A percentile compares a stretch with the other conserved stretches of the same genome.
Evolutionary conservation across 331 rosid species (phyloP).

Genomic region (Malus hybrid): DNA sequence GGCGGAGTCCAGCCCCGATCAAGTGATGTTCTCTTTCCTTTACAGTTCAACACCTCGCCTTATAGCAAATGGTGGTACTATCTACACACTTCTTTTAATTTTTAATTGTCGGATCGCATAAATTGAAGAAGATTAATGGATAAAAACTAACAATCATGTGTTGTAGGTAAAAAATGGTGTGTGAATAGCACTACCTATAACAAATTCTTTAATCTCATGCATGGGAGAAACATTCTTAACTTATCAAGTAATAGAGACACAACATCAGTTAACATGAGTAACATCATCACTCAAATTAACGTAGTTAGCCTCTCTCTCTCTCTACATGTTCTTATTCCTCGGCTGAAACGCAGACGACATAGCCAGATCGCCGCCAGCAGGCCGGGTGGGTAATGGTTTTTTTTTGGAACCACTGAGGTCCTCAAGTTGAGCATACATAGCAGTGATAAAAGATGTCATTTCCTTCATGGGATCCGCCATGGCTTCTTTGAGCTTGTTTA

Average conservation of each 20-base stretch:
- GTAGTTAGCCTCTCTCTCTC: too few relatives aligned
- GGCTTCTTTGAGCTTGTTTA: conserved; percentile 35
- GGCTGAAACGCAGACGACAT: too few relatives aligned
- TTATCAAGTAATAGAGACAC: background rate
- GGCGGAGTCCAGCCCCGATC: background rate
- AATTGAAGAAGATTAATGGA: too few relatives aligned
- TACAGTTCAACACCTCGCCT: too few relatives aligned
- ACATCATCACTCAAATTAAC: background rate
- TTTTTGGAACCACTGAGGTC: conserved; percentile 14
- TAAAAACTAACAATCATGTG: too few relatives aligned
- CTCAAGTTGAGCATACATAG: conserved; percentile 26
- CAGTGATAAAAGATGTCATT: conserved; percentile 33
- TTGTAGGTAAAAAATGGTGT: too few relatives aligned
- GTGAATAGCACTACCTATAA: background rate
- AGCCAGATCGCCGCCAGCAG: too few relatives aligned
- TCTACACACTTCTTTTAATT: too few relatives aligned
- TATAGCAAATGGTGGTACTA: too few relatives aligned
- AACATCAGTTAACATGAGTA: background rate
- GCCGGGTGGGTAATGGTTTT: background rate
- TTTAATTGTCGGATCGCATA: accelerated
- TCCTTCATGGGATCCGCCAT: conserved; percentile 40
- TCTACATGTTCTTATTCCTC: too few relatives aligned
- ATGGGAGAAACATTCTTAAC: background rate
- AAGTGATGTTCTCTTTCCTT: background rate
- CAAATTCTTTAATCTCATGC: background rate